phyloP scores from a whole-genome alignment of 768 basidiomycete species.

The Rhizopogon vinicolor region DNA sequence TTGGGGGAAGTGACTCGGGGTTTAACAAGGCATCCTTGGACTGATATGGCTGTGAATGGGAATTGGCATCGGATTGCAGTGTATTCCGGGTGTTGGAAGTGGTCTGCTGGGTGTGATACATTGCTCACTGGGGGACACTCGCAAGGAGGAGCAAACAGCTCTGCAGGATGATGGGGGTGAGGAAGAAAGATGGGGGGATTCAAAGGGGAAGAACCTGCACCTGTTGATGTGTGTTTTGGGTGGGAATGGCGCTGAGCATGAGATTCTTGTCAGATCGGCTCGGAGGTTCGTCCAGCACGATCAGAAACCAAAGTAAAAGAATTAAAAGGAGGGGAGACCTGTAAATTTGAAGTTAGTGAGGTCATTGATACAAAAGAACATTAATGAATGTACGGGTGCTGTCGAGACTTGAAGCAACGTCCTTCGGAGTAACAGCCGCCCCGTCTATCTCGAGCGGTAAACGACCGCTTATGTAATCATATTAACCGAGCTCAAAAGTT shows the following conservation, averaged over 20 bases:
- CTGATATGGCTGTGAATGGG: conserved; percentile 1
- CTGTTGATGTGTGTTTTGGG: conserved; percentile 17
- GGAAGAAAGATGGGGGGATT: neutral
- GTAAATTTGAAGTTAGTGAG: neutral
- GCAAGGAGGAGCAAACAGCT: neutral
- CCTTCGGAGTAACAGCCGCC: too few relatives aligned
- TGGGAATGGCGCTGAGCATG: conserved; percentile 8
- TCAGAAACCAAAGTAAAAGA: neutral
- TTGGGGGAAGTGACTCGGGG: conserved; percentile 8
- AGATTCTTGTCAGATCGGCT: conserved; percentile 6
- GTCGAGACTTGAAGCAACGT: neutral
- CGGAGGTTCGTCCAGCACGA: conserved; percentile 6
- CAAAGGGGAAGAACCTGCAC: conserved; percentile 1
- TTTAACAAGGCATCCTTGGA: neutral
- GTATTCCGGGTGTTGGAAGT: conserved; percentile 7
- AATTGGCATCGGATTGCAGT: neutral
- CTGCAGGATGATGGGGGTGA: neutral
- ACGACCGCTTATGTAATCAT: neutral
- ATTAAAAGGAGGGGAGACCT: neutral
- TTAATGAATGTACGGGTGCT: neutral
- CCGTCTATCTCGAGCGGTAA: too few relatives aligned
- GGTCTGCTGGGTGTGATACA: conserved; percentile 11
- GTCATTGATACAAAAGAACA: neutral
- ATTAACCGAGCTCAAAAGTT: too few relatives aligned
- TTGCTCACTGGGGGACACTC: neutral